Evolutionary conservation across 1,284 basidiomycete genomes (phyloP), one percentile per base, ranked within the genome.

Genomic region (Boletus sp.): DNA sequence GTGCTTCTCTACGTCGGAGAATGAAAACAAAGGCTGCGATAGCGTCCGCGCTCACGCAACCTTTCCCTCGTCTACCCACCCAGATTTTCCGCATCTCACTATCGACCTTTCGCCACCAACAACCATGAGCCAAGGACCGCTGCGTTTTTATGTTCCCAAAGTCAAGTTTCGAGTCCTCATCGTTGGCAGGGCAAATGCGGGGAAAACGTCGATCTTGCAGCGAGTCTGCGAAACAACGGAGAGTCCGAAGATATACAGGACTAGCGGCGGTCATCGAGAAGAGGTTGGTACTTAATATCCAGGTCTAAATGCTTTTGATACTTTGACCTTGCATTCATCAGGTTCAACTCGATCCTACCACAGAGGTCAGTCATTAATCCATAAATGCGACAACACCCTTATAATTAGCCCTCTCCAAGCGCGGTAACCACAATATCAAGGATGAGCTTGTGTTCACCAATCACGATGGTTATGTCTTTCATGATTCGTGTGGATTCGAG

Each of bases 171-270:
- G 47, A 10, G 40, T 50, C 25, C 49, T 50, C 16, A 29, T 50
- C 36, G 30, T 48, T 12, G 44, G 47, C 5, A 17, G 44, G 17
- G 43, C 35, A 8, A 49, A 49, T 27, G 29, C 47, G 33, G 48
- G 48, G 13, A 50, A 50, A 22, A 50, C 48, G 4, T 33, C 48
- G 13, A 50, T 50, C 9, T 14, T 50, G 10, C 17, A 50, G 30
- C 26, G 41, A 34, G 36, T 50, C 19, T 50, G 49, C 4, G 48
- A 50, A 29, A 50, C 40, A 12, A 50, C 40, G 2, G 49, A 50
- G 40, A 44, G 17, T 16, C 49, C 41, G 7, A 38, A 51, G 8
- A 20, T 30, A 5, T 51, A 38, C 25, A 50, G 48, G 16, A 2
- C 27, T 8, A 19, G 3, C 6, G 2, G 17, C 6, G 8, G n/a